Percentiles rank a stretch among this genome's conserved stretches.
Conservation (phyloP, 2,329 filamentous ascomycete species). For the Diaporthe nobilis region DNA sequence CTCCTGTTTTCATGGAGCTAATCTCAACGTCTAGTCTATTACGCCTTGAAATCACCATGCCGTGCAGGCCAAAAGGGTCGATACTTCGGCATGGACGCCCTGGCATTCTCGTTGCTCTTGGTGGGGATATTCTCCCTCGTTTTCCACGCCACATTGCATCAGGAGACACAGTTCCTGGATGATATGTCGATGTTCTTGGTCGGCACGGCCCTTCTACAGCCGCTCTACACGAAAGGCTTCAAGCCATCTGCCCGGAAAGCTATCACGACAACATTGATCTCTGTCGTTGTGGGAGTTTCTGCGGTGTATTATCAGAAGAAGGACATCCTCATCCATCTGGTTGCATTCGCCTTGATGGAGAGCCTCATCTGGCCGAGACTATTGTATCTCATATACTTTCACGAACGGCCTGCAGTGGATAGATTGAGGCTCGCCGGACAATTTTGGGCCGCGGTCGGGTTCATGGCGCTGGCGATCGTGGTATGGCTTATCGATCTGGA, state of each 20-base stretch:
- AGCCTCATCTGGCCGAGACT: slow-evolving; percentile 51
- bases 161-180: slow-evolving; percentile 62
- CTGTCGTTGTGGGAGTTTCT: slow-evolving; percentile 57
- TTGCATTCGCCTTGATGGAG: slow-evolving; percentile 54
- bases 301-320: slow-evolving; percentile 59
- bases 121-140: slow-evolving; percentile 59
- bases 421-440: slow-evolving; percentile 46
- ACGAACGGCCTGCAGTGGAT: slow-evolving; percentile 48
- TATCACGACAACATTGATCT: slow-evolving; percentile 56
- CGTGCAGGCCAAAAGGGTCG: slow-evolving; percentile 56
- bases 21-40: slow-evolving; percentile 21
- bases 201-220: slow-evolving; percentile 65
- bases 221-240: slow-evolving; percentile 61
- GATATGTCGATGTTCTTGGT: slow-evolving; percentile 72
- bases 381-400: slow-evolving; percentile 53
- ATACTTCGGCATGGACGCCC: slow-evolving; percentile 53
- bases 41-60: slow-evolving; percentile 17
- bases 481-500: slow-evolving; percentile 72
- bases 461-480: slow-evolving; percentile 61
- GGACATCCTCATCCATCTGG: slow-evolving; percentile 60
- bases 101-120: slow-evolving; percentile 57
- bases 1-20: background rate
- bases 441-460: slow-evolving; percentile 49
- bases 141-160: slow-evolving; percentile 62
- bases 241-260: slow-evolving; percentile 50